These are phyloP conservation scores for Globisporangium polare DNA, from an alignment of 352 stramenopile genomes.

Conservation along the genomic window DNA sequence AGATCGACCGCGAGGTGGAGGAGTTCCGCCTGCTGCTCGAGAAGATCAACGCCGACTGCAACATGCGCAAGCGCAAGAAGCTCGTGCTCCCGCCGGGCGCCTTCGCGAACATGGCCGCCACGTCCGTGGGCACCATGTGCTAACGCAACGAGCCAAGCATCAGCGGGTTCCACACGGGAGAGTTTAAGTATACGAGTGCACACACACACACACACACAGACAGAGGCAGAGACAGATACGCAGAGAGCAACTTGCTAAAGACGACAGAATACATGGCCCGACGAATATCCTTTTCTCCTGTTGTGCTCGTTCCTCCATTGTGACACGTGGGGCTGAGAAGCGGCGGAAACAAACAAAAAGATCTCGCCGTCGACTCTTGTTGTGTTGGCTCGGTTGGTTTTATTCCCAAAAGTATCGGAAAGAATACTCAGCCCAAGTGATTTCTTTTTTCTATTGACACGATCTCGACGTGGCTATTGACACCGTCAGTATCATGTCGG, in stretches of 20 bases:
- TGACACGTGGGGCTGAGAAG: background rate
- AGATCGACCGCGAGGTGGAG: constrained; percentile 74
- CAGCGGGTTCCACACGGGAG: background rate
- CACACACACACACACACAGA: no score
- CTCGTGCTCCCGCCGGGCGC: constrained; percentile 65
- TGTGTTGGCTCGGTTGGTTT: no score
- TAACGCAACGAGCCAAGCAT: background rate
- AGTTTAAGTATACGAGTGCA: background rate
- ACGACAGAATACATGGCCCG: background rate
- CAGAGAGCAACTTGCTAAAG: background rate
- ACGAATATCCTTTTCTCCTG: no score
- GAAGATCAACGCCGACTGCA: constrained; percentile 61
- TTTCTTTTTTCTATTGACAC: no score
- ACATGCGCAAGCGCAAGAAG: constrained; percentile 55
- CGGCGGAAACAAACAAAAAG: background rate
- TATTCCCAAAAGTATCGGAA: no score
- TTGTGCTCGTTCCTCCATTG: no score
- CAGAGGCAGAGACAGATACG: background rate
- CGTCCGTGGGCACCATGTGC: constrained; percentile 14
- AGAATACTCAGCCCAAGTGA: no score
- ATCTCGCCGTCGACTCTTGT: no score
- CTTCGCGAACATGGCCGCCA: constrained; percentile 27
- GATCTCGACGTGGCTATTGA: no score
- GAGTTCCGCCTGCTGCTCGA: constrained; percentile 66
- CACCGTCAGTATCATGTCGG: no score